phyloP scores from a whole-genome alignment of 2,329 filamentous ascomycete genomes.

The Hypoxylon sp. region DNA sequence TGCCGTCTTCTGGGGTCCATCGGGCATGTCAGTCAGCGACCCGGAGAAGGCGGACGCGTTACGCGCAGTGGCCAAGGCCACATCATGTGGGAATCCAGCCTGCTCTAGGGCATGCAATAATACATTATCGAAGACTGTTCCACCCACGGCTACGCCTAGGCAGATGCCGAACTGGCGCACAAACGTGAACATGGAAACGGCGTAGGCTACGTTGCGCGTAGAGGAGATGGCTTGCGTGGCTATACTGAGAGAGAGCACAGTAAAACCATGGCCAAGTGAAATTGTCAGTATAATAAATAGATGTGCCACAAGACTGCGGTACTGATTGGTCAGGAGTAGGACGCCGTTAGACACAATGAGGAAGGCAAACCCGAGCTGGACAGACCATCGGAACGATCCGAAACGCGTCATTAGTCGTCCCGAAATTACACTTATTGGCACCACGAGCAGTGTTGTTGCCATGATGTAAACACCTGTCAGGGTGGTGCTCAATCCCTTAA shows the following conservation, averaged over 20 bases:
- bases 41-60: neutral
- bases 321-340: neutral
- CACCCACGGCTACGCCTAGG: neutral
- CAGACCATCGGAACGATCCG: neutral
- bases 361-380: neutral
- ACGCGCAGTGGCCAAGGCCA: neutral
- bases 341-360: neutral
- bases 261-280: neutral
- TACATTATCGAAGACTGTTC: neutral
- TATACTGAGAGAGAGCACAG: neutral
- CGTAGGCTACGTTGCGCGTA: neutral
- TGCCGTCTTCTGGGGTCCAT: neutral
- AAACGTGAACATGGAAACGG: neutral
- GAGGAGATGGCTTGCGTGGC: neutral
- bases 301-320: neutral
- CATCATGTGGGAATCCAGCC: neutral
- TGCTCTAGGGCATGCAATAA: neutral
- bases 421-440: neutral
- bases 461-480: neutral
- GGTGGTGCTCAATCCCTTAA: neutral
- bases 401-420: neutral
- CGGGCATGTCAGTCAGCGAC: neutral
- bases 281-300: neutral
- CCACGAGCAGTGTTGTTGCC: neutral
- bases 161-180: neutral